phyloP scores from a whole-genome alignment of 352 stramenopile species.

The Phytophthora multivora region DNA sequence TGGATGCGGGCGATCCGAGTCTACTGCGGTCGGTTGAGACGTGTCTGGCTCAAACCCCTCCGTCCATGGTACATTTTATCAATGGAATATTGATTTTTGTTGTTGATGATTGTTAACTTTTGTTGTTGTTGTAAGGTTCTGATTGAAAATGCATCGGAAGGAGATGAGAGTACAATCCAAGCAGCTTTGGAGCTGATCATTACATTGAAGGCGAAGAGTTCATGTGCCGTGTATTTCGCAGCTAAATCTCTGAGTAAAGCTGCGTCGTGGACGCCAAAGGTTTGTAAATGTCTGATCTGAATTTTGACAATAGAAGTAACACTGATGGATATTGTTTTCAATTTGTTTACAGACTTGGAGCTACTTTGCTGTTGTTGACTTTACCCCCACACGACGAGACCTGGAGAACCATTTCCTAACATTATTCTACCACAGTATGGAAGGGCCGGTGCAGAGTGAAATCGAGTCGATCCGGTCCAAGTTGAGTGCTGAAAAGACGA shows the following conservation, averaged over 20 bases:
- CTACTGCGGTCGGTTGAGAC: constrained; percentile 47
- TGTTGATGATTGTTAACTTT: not conserved
- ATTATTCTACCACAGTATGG: constrained; percentile 26
- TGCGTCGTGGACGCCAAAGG: constrained; percentile 52
- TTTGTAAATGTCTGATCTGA: constrained; percentile 16
- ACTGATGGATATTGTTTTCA: not conserved
- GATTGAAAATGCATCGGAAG: constrained; percentile 52
- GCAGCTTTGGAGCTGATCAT: constrained; percentile 43
- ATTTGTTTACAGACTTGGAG: constrained; percentile 48
- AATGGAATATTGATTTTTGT: not conserved
- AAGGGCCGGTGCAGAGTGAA: constrained; percentile 10
- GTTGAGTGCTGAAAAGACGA: constrained; percentile 18
- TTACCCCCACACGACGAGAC: constrained; percentile 40
- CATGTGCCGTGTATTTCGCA: constrained; percentile 49
- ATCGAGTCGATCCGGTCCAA: constrained; percentile 19
- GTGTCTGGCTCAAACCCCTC: constrained; percentile 37
- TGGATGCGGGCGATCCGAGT: constrained; percentile 53
- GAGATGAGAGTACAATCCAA: constrained; percentile 42
- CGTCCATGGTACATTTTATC: constrained; percentile 26
- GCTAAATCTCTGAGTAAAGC: constrained; percentile 40
- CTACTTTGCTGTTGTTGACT: constrained; percentile 52
- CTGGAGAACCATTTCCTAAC: constrained; percentile 46
- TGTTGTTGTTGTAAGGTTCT: constrained; percentile 38
- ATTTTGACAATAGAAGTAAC: too few relatives aligned
- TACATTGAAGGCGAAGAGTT: constrained; percentile 45